These are phyloP conservation scores for Fusarium sp. DNA, from an alignment of 2,329 filamentous ascomycete genomes.

Conservation along the genomic window DNA sequence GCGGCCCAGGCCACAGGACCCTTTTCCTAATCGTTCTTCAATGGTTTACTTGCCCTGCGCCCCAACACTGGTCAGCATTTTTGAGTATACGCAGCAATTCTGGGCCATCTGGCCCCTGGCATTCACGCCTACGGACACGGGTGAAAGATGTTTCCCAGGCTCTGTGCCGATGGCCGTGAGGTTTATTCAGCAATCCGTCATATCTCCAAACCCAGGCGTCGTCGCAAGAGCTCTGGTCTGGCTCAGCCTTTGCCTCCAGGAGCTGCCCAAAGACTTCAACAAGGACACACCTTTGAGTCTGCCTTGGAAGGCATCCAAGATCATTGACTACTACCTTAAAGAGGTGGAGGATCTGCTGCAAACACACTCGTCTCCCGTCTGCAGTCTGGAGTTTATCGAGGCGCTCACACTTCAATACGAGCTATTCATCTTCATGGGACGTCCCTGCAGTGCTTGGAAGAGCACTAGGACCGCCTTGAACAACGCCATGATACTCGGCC, in stretches of 20 bases:
- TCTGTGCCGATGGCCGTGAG: not conserved
- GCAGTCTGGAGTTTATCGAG: constrained; percentile 63
- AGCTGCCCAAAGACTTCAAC: constrained; percentile 49
- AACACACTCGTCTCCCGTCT: constrained; percentile 30
- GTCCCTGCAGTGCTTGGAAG: constrained; percentile 67
- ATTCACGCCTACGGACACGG: not conserved
- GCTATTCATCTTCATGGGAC: constrained; percentile 65
- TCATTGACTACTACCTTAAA: constrained; percentile 3
- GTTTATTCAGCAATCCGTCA: constrained; percentile 2
- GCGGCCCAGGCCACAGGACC: not conserved
- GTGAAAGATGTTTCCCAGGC: constrained; percentile 2
- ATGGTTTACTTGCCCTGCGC: not conserved
- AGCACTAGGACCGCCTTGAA: constrained; percentile 62
- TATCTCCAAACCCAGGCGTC: constrained; percentile 5
- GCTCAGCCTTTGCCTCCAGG: constrained; percentile 55
- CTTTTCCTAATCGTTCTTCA: not conserved
- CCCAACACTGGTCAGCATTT: constrained; percentile 5
- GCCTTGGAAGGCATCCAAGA: constrained; percentile 46
- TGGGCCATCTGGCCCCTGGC: constrained; percentile 34
- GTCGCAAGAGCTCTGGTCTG: constrained; percentile 55
- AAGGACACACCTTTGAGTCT: constrained; percentile 46
- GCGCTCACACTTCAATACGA: constrained; percentile 63
- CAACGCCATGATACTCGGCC: constrained; percentile 63
- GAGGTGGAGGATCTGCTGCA: constrained; percentile 8
- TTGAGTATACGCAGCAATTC: constrained; percentile 29